phyloP scores from a whole-genome alignment of 495 filamentous ascomycete genomes.

The Talaromyces proteolyticus region DNA sequence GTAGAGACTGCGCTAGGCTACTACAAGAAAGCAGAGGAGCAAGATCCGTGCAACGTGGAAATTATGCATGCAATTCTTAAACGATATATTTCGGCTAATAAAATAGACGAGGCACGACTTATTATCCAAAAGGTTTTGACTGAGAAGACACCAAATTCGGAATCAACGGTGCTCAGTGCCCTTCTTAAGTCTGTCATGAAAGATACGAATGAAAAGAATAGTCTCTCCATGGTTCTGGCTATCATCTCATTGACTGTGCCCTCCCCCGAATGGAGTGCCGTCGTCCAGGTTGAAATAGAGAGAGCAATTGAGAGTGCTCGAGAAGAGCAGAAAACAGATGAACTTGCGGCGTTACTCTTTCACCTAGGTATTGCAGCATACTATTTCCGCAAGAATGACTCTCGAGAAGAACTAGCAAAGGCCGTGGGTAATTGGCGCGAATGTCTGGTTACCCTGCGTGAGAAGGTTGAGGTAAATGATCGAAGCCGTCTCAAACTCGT shows the following conservation, averaged over 20 bases:
- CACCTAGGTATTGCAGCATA: conserved; percentile 5
- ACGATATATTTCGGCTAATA: neutral
- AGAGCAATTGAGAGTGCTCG: conserved; percentile 4
- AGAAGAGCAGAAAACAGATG: neutral
- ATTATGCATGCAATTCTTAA: neutral
- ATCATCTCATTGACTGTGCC: neutral
- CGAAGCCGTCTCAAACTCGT: neutral
- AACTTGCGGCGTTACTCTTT: conserved; percentile 2
- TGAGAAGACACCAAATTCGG: conserved; percentile 1
- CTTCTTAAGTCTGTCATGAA: neutral
- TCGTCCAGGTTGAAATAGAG: conserved; percentile 3
- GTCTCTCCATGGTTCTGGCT: neutral
- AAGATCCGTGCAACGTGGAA: neutral
- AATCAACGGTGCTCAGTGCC: neutral
- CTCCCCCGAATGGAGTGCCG: conserved; percentile 6
- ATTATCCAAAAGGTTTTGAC: conserved; percentile 6
- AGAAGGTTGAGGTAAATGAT: neutral
- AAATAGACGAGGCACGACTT: conserved; percentile 1
- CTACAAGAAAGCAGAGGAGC: conserved; percentile 3
- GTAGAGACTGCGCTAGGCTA: neutral
- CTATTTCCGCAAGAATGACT: conserved; percentile 1
- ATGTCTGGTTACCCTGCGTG: neutral
- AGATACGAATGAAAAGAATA: neutral
- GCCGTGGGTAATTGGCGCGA: conserved; percentile 3
- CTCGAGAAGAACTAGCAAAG: neutral